Conservation (phyloP, 139 green algal species). For the Astrephomene gubernaculifera region DNA sequence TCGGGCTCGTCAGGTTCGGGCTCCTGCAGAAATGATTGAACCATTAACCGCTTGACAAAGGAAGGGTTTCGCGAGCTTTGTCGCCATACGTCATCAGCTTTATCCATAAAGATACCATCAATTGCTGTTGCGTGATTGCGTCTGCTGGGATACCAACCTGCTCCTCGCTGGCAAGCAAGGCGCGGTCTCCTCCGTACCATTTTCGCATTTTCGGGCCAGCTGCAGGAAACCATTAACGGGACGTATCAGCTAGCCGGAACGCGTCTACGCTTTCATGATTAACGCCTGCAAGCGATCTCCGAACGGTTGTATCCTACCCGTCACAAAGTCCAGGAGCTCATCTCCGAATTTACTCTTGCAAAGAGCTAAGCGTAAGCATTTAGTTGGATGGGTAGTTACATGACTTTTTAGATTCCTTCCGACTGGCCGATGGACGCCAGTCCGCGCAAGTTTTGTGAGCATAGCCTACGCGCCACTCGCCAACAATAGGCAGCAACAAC, state of each 20-base stretch:
- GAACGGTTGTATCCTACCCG: background rate
- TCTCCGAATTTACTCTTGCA: slow-evolving; percentile 35
- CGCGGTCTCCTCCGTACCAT: slow-evolving; percentile 50
- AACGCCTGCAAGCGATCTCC: background rate
- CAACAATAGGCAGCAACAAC: too few relatives aligned
- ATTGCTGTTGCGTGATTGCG: too few relatives aligned
- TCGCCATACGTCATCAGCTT: too few relatives aligned
- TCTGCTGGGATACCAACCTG: slow-evolving; percentile 9
- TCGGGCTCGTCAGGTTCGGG: slow-evolving; percentile 36
- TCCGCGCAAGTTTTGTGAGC: background rate
- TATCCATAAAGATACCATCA: too few relatives aligned
- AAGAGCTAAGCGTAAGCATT: background rate
- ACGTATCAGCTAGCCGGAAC: too few relatives aligned
- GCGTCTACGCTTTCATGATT: background rate
- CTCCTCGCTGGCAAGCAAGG: slow-evolving; percentile 14
- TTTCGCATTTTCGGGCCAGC: slow-evolving; percentile 30
- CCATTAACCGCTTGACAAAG: too few relatives aligned
- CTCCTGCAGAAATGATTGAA: too few relatives aligned
- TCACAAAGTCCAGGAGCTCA: slow-evolving; percentile 51
- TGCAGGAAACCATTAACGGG: too few relatives aligned
- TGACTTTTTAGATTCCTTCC: background rate
- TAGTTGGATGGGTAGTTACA: too few relatives aligned
- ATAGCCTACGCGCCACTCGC: background rate
- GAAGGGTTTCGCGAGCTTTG: too few relatives aligned
- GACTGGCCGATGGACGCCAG: background rate